Evolutionary conservation across 1,284 basidiomycete genomes (phyloP).

Genomic region (Ganoderma sp.): DNA sequence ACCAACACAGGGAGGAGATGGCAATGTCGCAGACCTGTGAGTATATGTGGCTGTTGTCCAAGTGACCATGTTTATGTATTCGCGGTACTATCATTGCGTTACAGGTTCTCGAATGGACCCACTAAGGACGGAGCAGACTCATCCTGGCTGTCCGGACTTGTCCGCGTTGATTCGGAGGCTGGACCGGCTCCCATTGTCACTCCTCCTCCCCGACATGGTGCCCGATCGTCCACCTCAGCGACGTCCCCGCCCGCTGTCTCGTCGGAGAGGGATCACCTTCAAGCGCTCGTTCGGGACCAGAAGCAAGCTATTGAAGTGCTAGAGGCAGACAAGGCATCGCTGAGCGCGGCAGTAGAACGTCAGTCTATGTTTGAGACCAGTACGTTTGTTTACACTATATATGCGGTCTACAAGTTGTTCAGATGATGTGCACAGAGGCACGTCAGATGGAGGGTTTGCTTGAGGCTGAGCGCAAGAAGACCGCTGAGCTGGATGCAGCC

Average conservation of each 20-base stretch:
- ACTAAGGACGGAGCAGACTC: constrained; percentile 42
- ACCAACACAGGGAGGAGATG: constrained; percentile 28
- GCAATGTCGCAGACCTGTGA: constrained; percentile 40
- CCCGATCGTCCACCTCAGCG: constrained; percentile 22
- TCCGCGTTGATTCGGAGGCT: constrained; percentile 50
- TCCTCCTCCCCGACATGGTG: constrained; percentile 30
- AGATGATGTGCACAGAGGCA: constrained; percentile 28
- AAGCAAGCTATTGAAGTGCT: constrained; percentile 69
- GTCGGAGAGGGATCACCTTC: constrained; percentile 42
- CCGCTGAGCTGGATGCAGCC: constrained; percentile 25
- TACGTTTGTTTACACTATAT: constrained; percentile 40
- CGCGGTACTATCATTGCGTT: constrained; percentile 10
- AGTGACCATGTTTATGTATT: neutral
- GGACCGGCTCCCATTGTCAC: constrained; percentile 34
- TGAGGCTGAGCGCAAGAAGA: constrained; percentile 34
- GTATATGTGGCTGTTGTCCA: constrained; percentile 29
- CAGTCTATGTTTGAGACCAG: constrained; percentile 49
- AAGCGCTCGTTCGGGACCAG: constrained; percentile 54
- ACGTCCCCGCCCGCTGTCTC: constrained; percentile 23
- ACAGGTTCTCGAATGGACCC: constrained; percentile 39
- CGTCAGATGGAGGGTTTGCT: constrained; percentile 35
- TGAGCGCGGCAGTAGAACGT: constrained; percentile 52
- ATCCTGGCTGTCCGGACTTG: constrained; percentile 64
- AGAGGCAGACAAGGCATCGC: constrained; percentile 71
- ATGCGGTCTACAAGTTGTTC: neutral